phyloP scores from a whole-genome alignment of 148 eudicot genomes.

The Rhododendron henanense region DNA sequence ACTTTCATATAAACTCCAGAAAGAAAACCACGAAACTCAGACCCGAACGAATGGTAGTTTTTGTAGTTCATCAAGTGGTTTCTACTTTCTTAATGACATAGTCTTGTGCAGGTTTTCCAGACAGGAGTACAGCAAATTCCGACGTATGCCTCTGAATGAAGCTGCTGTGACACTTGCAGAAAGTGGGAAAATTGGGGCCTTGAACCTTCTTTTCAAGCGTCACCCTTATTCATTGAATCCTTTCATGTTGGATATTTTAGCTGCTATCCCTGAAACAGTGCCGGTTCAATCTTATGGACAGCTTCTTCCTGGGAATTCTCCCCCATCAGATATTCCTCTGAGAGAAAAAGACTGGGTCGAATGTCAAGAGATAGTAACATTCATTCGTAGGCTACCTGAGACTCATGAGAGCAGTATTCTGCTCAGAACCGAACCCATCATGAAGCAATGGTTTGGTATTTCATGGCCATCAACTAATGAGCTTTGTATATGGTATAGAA shows the following conservation, averaged over 20 bases:
- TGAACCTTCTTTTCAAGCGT: conserved; percentile 88
- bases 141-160: conserved; percentile 58
- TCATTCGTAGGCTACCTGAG: conserved; percentile 36
- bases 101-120: conserved; percentile 73
- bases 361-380: conserved; percentile 64
- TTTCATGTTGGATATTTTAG: conserved; percentile 68
- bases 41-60: not conserved
- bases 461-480: conserved; percentile 75
- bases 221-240: conserved; percentile 82
- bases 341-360: conserved; percentile 97
- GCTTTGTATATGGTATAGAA: conserved; percentile 74
- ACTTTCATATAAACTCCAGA: not conserved
- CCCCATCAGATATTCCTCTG: conserved; percentile 56
- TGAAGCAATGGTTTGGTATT: conserved; percentile 46
- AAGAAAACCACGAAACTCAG: not conserved
- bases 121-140: conserved; percentile 84
- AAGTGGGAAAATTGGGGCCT: conserved; percentile 92
- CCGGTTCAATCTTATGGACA: conserved; percentile 87
- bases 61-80: conserved; percentile 10
- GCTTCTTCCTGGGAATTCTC: conserved; percentile 87
- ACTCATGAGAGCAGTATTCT: conserved; percentile 36
- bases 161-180: conserved; percentile 83
- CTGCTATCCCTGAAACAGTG: conserved; percentile 91
- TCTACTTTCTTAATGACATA: conserved; percentile 47
- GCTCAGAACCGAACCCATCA: conserved; percentile 70